Evolutionary conservation across 768 basidiomycete species (phyloP), one percentile per base, ranked within the genome.

Genomic region (Mrakia frigida): DNA sequence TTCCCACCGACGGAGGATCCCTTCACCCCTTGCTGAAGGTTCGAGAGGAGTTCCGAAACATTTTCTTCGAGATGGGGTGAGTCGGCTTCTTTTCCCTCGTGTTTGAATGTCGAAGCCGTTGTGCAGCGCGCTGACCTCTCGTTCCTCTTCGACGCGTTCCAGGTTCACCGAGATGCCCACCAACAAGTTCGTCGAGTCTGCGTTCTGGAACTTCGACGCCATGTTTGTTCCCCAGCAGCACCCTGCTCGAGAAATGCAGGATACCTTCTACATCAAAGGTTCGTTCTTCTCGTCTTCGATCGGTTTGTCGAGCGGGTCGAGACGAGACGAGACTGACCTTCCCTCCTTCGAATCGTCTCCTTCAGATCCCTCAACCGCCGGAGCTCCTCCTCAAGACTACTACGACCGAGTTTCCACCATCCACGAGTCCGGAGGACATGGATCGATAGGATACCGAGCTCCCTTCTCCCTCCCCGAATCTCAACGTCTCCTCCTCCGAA

Each of bases 91-190:
- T 52, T 35, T 16, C 10, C 18, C 11, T 61, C 14, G 6, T 16
- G 23, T 43, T 60, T 18, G 13, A 16, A 21, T 31, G 16, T 10
- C 5, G 35, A 63, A 10, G 10, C 21, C 1, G 61, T 7, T 3
- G 33, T 3, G 6, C 7, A 11, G 31, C 59, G 35, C 3, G 31
- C 35, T 31, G 33, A 65, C 63, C 6, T 31, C 21, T 23, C 60
- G 63, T 59, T 41, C 70, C 43, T 23, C 46, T n/a, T 53, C 61
- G 74, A 71, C 37, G 74, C 35, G 6, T 41, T 53, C n/a, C 79
- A 98, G 96, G 14, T 99, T 98, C 85, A 90, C 94, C 68, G 97
- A 99, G 84, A 99, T 99, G 97, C 94, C 95, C 21, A 98, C 97
- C 13, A 89, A 90, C 70, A 89, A 90, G 74, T 99, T 93, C 83